Base-by-base conservation (phyloP, 1,284 basidiomycete species). In the Cystobasidiaceae sp. region DNA sequence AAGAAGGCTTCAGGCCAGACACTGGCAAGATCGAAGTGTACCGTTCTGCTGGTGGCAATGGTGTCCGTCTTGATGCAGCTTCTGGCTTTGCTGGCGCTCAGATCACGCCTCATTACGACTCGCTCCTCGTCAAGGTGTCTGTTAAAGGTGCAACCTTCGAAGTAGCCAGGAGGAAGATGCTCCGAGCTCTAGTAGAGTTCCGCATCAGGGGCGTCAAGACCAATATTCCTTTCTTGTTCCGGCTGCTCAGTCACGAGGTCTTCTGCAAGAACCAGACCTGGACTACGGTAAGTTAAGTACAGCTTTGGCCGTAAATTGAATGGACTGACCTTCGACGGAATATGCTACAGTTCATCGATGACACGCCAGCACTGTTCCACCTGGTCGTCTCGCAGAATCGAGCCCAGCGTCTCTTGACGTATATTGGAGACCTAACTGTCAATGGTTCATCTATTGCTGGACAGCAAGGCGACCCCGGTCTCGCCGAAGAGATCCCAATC, bases 11-110 rank as follows among this genome's bases (percentile, higher is more conserved):
- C 89, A 92, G 97, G 79, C 96, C 96, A 34, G 96, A 99, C 78
- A 97, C 92, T 2, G 96, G 96, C 70, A 97, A 97, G 79, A 98
- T 99, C 72, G 94, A 98, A 76, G 96, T 99, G 34, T 98, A 98
- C 80, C 88, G 94, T 69, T 93, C 90, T 73, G 94, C 96, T 45
- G 96, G 96, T 79, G 96, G 96, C 70, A 98, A 97, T 77, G 96
- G 96, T 78, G 93, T 99, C 57, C 89, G 96, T 78, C 83, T 99
- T 64, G 96, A 99, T 76, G 91, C 96, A 27, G 89, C 88, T 76
- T 97, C 93, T 70, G 96, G 96, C 72, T 99, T 97, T 73, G 96
- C 96, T 64, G 96, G 96, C 67, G 96, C 96, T 46, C 96, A 98
- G 80, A 98, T 99, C 78, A 99, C 96, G 51, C 87, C 89, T 74